Conservation (phyloP, 257 asterid genomes). For the Haberlea rhodopensis region DNA sequence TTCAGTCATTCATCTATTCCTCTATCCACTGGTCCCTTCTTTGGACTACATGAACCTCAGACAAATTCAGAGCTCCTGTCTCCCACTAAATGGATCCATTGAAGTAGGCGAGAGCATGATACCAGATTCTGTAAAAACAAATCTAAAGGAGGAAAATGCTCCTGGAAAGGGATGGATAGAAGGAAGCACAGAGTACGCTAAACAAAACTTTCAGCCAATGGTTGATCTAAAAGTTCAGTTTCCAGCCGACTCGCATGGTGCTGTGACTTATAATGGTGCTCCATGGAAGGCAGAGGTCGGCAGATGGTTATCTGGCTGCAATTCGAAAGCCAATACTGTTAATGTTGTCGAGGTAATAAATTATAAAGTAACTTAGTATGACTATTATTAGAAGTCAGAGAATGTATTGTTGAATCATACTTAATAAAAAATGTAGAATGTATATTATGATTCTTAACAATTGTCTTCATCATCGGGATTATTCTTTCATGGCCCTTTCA, state of each 20-base stretch:
- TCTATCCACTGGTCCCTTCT: constrained; percentile 59
- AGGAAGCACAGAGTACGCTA: constrained; percentile 26
- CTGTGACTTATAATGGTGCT: constrained; percentile 72
- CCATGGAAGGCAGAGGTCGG: constrained; percentile 95
- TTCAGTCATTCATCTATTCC: constrained; percentile 68
- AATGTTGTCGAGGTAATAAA: constrained; percentile 65
- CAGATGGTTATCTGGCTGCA: constrained; percentile 84
- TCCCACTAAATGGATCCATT: constrained; percentile 42
- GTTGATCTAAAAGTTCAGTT: constrained; percentile 51
- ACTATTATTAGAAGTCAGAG: not conserved
- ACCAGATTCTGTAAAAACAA: constrained; percentile 19
- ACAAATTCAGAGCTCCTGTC: constrained; percentile 46
- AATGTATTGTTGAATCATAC: not conserved
- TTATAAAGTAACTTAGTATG: not conserved
- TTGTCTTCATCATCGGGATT: not conserved
- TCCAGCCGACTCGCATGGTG: constrained; percentile 64
- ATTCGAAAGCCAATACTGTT: constrained; percentile 39
- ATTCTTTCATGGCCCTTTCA: not conserved
- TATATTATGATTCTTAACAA: not conserved
- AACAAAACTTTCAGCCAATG: constrained; percentile 27
- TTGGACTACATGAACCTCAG: constrained; percentile 49
- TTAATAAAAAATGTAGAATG: too few species aligned
- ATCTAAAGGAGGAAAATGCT: constrained; percentile 21
- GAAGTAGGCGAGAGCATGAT: constrained; percentile 13
- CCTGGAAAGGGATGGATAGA: constrained; percentile 28